Evolutionary conservation across 345 rosid species (phyloP).

Genomic region (Salix viminalis): DNA sequence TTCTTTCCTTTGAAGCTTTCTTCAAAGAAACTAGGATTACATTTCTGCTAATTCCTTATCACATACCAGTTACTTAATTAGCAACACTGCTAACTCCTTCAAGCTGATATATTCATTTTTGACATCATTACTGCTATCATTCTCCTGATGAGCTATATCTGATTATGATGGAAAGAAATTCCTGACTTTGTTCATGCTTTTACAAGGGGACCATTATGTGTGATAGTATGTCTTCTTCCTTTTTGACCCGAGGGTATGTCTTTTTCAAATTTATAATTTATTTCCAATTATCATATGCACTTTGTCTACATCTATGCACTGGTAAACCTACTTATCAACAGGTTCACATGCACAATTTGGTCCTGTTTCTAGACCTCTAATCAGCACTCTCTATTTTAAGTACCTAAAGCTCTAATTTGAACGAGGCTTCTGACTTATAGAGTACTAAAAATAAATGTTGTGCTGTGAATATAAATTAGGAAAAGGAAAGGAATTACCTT

Average conservation of each 20-base stretch:
- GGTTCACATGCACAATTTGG: neutral
- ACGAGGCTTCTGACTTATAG: neutral
- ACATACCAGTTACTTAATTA: neutral
- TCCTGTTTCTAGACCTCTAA: neutral
- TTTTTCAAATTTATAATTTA: neutral
- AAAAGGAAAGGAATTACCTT: slow-evolving; percentile 21
- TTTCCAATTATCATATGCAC: neutral
- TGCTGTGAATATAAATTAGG: neutral
- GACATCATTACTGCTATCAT: neutral
- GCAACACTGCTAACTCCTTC: neutral
- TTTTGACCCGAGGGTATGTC: neutral
- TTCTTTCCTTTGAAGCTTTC: neutral
- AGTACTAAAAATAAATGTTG: neutral
- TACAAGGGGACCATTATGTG: neutral
- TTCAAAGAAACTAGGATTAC: neutral
- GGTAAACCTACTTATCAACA: neutral
- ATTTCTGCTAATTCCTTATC: neutral
- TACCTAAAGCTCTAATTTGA: neutral
- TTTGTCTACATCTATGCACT: slow-evolving; percentile 1
- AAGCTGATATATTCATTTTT: neutral
- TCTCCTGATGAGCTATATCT: neutral
- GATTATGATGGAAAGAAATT: slow-evolving; percentile 1
- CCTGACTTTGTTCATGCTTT: neutral
- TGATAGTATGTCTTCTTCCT: neutral
- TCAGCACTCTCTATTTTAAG: neutral